phyloP scores from a whole-genome alignment of 2,329 filamentous ascomycete genomes.

The Cladosporium sp. region DNA sequence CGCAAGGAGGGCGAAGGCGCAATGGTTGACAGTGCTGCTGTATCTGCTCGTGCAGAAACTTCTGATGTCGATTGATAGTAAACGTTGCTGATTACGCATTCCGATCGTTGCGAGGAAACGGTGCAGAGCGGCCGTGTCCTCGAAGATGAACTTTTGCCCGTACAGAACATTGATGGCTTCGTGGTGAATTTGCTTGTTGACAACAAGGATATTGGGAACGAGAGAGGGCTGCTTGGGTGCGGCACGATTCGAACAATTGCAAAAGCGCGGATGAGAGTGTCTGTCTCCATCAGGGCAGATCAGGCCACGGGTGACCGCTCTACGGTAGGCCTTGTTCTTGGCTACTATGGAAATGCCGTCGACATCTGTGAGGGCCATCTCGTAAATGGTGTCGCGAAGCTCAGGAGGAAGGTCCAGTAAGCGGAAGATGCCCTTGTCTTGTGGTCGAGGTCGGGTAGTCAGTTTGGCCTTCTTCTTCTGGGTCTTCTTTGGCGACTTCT shows the following conservation, averaged over 20 bases:
- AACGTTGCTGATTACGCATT: slow-evolving; percentile 17
- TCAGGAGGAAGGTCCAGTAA: slow-evolving; percentile 22
- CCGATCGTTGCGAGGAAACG: slow-evolving; percentile 26
- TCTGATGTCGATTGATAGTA: slow-evolving; percentile 23
- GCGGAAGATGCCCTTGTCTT: slow-evolving; percentile 21
- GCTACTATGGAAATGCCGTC: slow-evolving; percentile 19
- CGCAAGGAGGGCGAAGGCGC: slow-evolving; percentile 22
- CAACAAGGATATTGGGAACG: slow-evolving; percentile 24
- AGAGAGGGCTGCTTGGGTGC: neutral
- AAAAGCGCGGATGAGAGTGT: neutral
- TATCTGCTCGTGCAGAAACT: slow-evolving; percentile 18
- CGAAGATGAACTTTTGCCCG: slow-evolving; percentile 19
- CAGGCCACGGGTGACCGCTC: slow-evolving; percentile 18
- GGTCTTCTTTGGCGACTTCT: slow-evolving; percentile 5
- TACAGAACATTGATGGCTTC: slow-evolving; percentile 27
- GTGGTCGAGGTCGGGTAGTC: slow-evolving; percentile 1
- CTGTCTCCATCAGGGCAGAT: slow-evolving; percentile 1
- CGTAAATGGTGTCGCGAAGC: slow-evolving; percentile 29
- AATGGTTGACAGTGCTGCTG: neutral
- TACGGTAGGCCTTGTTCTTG: slow-evolving; percentile 20
- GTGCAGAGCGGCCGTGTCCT: slow-evolving; percentile 24
- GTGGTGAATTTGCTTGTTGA: slow-evolving; percentile 24
- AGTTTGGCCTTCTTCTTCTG: slow-evolving; percentile 14
- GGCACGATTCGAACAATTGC: neutral
- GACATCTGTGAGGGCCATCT: slow-evolving; percentile 23